phyloP scores from a whole-genome alignment of 257 asterid genomes.

The Fraxinus americana region DNA sequence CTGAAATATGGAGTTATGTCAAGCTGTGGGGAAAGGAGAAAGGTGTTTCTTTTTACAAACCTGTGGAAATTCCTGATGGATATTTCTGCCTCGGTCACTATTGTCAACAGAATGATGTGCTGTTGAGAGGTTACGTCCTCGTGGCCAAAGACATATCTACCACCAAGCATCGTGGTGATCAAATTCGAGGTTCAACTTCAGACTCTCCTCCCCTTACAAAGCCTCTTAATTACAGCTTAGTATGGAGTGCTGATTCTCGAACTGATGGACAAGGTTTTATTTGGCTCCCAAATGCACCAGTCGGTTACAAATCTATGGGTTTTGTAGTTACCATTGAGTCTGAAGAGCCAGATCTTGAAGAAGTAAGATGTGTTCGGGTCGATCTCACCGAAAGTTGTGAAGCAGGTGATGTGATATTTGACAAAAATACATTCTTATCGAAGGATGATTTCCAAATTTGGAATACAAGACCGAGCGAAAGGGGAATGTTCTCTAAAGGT shows the following conservation, averaged over 20 bases:
- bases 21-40: slow-evolving; percentile 43
- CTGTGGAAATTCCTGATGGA: slow-evolving; percentile 66
- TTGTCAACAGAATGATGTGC: slow-evolving; percentile 58
- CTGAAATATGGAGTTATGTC: slow-evolving; percentile 59
- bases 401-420: slow-evolving; percentile 44
- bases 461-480: slow-evolving; percentile 59
- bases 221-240: slow-evolving; percentile 60
- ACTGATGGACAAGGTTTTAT: slow-evolving; percentile 53
- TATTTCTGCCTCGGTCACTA: slow-evolving; percentile 75
- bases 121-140: slow-evolving; percentile 60
- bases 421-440: slow-evolving; percentile 33
- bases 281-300: slow-evolving; percentile 84
- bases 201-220: slow-evolving; percentile 53
- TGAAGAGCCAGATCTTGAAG: slow-evolving; percentile 55
- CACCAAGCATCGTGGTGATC: background rate
- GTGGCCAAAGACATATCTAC: slow-evolving; percentile 52
- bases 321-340: slow-evolving; percentile 54
- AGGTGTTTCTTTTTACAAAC: slow-evolving; percentile 58
- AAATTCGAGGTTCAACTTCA: slow-evolving; percentile 15
- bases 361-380: slow-evolving; percentile 62
- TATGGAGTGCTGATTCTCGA: slow-evolving; percentile 42
- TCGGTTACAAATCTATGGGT: slow-evolving; percentile 70
- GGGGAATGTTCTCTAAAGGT: slow-evolving; percentile 69
- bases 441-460: slow-evolving; percentile 50
- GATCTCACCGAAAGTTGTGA: slow-evolving; percentile 76